Evolutionary conservation across 768 basidiomycete species (phyloP).

Genomic region (Cyclocybe aegerita): DNA sequence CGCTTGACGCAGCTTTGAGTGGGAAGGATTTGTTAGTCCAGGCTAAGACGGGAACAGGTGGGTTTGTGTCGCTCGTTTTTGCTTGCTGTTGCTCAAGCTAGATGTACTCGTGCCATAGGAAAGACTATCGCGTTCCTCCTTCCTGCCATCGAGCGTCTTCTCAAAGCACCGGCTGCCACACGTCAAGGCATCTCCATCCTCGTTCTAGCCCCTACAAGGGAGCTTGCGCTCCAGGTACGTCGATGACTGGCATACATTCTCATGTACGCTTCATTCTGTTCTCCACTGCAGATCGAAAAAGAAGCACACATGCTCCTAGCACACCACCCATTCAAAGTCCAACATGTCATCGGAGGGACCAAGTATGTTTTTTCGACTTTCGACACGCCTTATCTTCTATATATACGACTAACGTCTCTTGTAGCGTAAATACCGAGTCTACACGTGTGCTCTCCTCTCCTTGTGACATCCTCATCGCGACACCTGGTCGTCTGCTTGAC

Average conservation of each 20-base stretch:
- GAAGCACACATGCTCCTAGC: constrained; percentile 51
- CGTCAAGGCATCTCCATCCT: constrained; percentile 50
- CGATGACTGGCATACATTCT: constrained; percentile 37
- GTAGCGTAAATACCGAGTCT: constrained; percentile 12
- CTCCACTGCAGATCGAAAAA: constrained; percentile 49
- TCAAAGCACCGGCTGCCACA: constrained; percentile 29
- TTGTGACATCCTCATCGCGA: constrained; percentile 65
- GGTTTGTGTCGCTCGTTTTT: constrained; percentile 11
- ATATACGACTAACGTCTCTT: constrained; percentile 1
- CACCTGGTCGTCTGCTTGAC: constrained; percentile 75
- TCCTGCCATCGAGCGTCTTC: constrained; percentile 70
- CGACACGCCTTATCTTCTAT: background rate
- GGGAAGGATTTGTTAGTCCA: constrained; percentile 49
- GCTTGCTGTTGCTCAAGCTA: background rate
- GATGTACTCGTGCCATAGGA: constrained; percentile 26
- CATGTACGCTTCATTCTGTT: constrained; percentile 16
- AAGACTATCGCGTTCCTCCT: constrained; percentile 77
- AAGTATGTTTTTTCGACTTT: constrained; percentile 29
- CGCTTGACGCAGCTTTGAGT: constrained; percentile 34
- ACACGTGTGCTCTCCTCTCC: constrained; percentile 24
- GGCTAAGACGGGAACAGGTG: constrained; percentile 63
- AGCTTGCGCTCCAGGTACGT: constrained; percentile 68
- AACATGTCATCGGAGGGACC: constrained; percentile 56
- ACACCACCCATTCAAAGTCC: constrained; percentile 41
- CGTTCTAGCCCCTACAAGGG: constrained; percentile 72